A percentile compares a stretch with the other conserved stretches of the same genome.
Conservation (phyloP, 2,329 filamentous ascomycete species). For the Xylaria sp. region DNA sequence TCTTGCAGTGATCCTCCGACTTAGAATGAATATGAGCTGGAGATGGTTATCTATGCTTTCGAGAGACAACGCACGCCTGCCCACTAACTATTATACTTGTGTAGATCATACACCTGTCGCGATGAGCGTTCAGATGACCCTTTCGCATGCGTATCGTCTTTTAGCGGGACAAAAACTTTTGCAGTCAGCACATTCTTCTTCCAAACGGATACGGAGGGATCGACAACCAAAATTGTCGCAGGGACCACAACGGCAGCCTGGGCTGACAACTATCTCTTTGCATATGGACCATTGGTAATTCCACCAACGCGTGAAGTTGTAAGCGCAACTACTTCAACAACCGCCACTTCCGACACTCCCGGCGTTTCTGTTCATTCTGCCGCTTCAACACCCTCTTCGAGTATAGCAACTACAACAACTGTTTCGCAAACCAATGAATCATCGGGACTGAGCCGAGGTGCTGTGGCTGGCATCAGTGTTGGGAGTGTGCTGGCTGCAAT, state of each 20-base stretch:
- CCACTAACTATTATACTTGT: not conserved
- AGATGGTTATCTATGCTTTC: not conserved
- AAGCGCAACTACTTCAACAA: not conserved
- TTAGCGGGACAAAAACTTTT: not conserved
- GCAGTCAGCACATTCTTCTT: not conserved
- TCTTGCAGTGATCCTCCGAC: too few species aligned
- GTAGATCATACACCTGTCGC: not conserved
- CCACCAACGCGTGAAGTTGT: not conserved
- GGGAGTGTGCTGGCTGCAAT: not conserved
- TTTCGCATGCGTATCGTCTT: not conserved
- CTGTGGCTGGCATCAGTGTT: not conserved
- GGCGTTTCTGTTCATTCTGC: not conserved
- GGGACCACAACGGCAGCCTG: not conserved
- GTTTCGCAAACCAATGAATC: not conserved
- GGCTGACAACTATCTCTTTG: not conserved
- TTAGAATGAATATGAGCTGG: too few species aligned
- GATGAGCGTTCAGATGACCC: not conserved
- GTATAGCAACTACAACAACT: not conserved
- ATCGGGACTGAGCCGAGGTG: not conserved
- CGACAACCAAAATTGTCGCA: not conserved
- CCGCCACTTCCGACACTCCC: not conserved
- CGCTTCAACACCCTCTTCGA: not conserved
- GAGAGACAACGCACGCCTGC: too few species aligned
- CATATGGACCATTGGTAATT: not conserved
- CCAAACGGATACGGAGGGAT: not conserved